A percentile compares a stretch with the other conserved stretches of the same genome.
Evolutionary conservation across 2,329 filamentous ascomycete species (phyloP).

Genomic region (Neonectria faginata): DNA sequence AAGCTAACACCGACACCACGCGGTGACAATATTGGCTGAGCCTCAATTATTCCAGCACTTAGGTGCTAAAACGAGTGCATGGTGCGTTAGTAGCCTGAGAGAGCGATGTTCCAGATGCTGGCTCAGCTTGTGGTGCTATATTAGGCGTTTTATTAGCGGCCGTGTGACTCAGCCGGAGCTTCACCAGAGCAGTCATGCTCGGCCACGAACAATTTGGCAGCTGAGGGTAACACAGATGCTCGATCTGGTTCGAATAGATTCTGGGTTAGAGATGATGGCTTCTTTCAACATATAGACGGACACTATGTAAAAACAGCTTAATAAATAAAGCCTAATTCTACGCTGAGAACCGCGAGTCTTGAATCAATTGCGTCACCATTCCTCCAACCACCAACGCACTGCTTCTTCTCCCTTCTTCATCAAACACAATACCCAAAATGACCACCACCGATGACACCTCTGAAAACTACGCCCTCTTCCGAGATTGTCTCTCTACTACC

Average conservation of each 20-base stretch:
- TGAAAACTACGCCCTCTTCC: slow-evolving; percentile 69
- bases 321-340: slow-evolving; percentile 2
- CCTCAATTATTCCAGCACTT: too few species aligned
- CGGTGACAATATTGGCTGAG: too few species aligned
- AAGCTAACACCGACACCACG: too few species aligned
- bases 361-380: slow-evolving; percentile 38
- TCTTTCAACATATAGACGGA: neutral
- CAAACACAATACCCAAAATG: slow-evolving; percentile 31
- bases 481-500: slow-evolving; percentile 78
- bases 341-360: neutral
- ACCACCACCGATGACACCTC: slow-evolving; percentile 36
- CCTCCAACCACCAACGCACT: neutral
- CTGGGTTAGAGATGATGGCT: neutral
- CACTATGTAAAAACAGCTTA: neutral
- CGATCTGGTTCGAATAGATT: slow-evolving; percentile 34
- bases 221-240: slow-evolving; percentile 16
- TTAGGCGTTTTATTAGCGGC: slow-evolving; percentile 22
- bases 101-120: neutral
- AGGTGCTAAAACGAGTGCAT: neutral
- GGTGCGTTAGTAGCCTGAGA: neutral
- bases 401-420: slow-evolving; percentile 1
- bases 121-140: neutral
- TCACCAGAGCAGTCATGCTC: neutral
- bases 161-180: slow-evolving; percentile 38
- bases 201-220: slow-evolving; percentile 4